Evolutionary conservation across 352 stramenopile species (phyloP), one percentile per base, ranked within the genome.

Genomic region (Globisporangium irregulare): DNA sequence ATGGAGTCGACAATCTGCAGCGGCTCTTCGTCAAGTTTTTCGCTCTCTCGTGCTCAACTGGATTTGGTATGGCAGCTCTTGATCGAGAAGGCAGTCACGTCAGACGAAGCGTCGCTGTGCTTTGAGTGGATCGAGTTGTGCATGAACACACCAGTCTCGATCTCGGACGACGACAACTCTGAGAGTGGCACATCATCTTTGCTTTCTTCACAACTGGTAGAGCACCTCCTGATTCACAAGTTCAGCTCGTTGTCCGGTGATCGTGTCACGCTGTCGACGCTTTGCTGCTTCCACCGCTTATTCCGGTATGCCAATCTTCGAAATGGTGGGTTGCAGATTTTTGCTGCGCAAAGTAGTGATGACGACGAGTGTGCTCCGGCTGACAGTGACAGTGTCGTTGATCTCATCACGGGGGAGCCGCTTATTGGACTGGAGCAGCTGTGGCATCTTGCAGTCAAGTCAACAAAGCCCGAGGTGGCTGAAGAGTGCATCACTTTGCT

Each of bases 81-180:
- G 50, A 63, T 92, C 9, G 57, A 72, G 12, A 32, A 79, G 10
- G 67, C 79, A 0, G 68, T 68, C 9, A 29, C 79, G 2, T n/a
- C 55, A 20, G 81, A 89, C 48, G 84, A 92, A 62, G 69, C 76
- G 0, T 75, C 84, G 5, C 69, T 93, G 3, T 91, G 77, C 59
- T 94, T 94, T 50, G 78, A 91, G 29, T 94, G 86, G 86, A 75
- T 93, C 62, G 79, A 89, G 57, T 75, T 89, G 2, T 94, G 82
- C 43, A 74, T 87, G 66, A 81, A 77, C 15, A 77, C 80, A 4
- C 59, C 72, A 20, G 14, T 77, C 18, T 22, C 62, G 64, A 3
- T 24, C 27, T 36, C 18, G 55, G 1, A 5, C 8, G 63, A 61
- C 3, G 32, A 36, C 9, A 60, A 69, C 5, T 57, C 34, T 38